Percentiles rank a stretch among this genome's conserved stretches.
These are phyloP conservation scores for Elaeagnus macrophylla DNA, from an alignment of 306 rosid genomes.

Conservation along the genomic window DNA sequence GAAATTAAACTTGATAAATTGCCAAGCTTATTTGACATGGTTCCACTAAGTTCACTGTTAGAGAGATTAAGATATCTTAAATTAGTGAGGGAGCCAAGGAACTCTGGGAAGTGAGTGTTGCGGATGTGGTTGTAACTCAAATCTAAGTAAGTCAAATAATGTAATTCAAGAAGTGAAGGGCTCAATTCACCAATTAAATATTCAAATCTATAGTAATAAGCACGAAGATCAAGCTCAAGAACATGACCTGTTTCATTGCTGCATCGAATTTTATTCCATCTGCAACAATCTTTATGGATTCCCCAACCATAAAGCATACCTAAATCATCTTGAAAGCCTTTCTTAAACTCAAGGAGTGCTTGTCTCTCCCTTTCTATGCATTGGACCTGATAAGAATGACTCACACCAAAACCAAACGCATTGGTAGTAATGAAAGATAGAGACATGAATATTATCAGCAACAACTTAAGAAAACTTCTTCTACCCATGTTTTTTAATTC, in stretches of 20 bases:
- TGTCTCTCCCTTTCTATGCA: constrained; percentile 2
- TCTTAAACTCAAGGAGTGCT: constrained; percentile 10
- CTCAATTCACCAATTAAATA: not conserved
- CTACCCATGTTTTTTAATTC: not conserved
- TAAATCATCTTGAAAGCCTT: not conserved
- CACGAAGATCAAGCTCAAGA: not conserved
- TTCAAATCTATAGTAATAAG: not conserved
- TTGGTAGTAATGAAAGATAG: not conserved
- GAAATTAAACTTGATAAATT: not conserved
- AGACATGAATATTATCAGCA: not conserved
- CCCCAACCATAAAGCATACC: constrained; percentile 9
- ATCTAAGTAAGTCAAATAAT: constrained; percentile 3
- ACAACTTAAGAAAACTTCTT: not conserved
- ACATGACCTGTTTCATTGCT: constrained; percentile 9
- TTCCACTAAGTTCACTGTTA: not conserved
- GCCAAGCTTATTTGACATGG: not conserved
- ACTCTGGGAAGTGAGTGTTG: not conserved
- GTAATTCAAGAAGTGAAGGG: not conserved
- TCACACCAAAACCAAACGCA: not conserved
- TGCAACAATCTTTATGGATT: constrained; percentile 12
- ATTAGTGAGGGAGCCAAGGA: not conserved
- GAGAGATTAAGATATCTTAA: not conserved
- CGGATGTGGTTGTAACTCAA: not conserved
- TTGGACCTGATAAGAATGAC: not conserved
- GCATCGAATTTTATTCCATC: constrained; percentile 1